These are phyloP conservation scores for Pachysandra terminalis DNA, from an alignment of 164 flowering plant species.

Conservation along the genomic window DNA sequence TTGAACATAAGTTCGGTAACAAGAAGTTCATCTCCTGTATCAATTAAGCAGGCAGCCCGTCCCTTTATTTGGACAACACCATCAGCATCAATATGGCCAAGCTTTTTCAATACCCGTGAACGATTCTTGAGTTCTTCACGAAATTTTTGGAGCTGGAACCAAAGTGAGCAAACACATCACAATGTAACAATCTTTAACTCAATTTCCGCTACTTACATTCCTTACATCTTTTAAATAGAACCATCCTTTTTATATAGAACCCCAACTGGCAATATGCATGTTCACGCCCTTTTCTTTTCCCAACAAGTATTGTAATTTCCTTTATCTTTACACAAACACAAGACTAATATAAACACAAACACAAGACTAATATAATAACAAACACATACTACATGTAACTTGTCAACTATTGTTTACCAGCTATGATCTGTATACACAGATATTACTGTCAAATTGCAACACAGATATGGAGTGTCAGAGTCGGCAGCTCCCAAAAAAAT, in stretches of 20 bases:
- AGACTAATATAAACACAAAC: too few relatives aligned
- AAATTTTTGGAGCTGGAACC: slow-evolving; percentile 87
- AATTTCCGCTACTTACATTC: not conserved
- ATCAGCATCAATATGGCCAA: slow-evolving; percentile 95
- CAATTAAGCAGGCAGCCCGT: slow-evolving; percentile 96
- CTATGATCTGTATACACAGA: too few relatives aligned
- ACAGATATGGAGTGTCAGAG: too few relatives aligned
- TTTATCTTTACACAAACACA: too few relatives aligned
- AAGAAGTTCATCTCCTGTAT: slow-evolving; percentile 98
- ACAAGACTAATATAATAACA: too few relatives aligned
- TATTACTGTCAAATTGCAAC: too few relatives aligned
- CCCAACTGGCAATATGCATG: not conserved
- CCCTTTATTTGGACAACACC: slow-evolving; percentile 96
- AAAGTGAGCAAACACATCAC: not conserved
- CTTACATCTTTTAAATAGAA: not conserved
- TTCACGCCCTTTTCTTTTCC: too few relatives aligned
- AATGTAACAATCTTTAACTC: not conserved
- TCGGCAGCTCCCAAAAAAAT: too few relatives aligned
- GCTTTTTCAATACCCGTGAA: slow-evolving; percentile 86
- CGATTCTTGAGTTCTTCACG: slow-evolving; percentile 95
- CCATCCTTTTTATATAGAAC: not conserved
- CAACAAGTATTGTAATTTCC: too few relatives aligned
- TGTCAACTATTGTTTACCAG: too few relatives aligned
- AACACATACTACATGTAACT: too few relatives aligned
- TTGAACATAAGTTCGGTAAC: slow-evolving; percentile 98